These are phyloP conservation scores for Aspergillus floridensis DNA, from an alignment of 2,329 filamentous ascomycete genomes.

Conservation along the genomic window DNA sequence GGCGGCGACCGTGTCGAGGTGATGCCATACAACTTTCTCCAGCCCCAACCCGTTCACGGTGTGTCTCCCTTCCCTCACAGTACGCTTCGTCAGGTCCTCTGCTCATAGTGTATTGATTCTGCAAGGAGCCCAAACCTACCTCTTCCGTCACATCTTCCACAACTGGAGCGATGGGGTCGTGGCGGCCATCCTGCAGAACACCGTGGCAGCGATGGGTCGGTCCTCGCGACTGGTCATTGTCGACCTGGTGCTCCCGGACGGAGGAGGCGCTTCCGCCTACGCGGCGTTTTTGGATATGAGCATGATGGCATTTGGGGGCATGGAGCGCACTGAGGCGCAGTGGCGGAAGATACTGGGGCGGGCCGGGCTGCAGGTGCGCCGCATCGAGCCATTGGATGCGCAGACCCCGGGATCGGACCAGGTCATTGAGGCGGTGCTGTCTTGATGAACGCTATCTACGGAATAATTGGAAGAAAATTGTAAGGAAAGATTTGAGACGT, in stretches of 20 bases:
- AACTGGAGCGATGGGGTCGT: not conserved
- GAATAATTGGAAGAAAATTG: too few relatives aligned
- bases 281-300: not conserved
- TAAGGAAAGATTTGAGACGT: too few relatives aligned
- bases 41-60: not conserved
- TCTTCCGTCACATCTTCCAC: conserved; percentile 2
- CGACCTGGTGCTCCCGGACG: not conserved
- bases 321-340: too few relatives aligned
- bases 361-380: too few relatives aligned
- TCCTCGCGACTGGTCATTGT: not conserved
- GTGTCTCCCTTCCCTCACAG: too few relatives aligned
- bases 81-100: not conserved
- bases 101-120: not conserved
- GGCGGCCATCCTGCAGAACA: not conserved
- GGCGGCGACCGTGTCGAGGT: not conserved
- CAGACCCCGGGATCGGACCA: too few relatives aligned
- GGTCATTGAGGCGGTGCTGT: too few relatives aligned
- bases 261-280: not conserved
- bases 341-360: too few relatives aligned
- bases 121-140: not conserved
- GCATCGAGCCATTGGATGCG: too few relatives aligned
- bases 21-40: conserved; percentile 1
- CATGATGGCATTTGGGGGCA: too few relatives aligned
- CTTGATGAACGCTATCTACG: too few relatives aligned
- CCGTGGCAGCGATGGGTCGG: not conserved